phyloP scores from a whole-genome alignment of 805 yeast genomes.

The Metschnikowia baotianmanensis region DNA sequence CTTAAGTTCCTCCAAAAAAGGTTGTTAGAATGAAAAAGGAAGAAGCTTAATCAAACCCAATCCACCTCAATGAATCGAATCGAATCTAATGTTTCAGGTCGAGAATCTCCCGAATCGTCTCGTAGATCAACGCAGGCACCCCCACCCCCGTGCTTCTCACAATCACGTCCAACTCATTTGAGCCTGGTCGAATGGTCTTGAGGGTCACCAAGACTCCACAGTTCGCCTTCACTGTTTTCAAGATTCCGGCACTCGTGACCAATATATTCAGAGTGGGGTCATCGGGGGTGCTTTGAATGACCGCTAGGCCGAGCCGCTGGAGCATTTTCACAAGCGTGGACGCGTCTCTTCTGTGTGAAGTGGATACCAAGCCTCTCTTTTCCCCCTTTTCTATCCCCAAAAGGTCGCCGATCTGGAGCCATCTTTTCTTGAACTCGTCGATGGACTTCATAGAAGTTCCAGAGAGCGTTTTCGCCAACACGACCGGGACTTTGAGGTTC shows the following conservation, averaged over 20 bases:
- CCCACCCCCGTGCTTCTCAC: constrained; percentile 54
- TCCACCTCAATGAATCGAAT: neutral
- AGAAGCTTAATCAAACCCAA: too few species aligned
- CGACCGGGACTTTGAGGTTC: constrained; percentile 64
- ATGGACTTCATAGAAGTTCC: constrained; percentile 48
- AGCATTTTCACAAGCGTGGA: constrained; percentile 44
- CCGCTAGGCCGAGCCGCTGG: constrained; percentile 36
- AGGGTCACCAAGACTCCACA: constrained; percentile 54
- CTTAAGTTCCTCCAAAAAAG: too few species aligned
- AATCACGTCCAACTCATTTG: constrained; percentile 39
- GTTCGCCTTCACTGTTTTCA: constrained; percentile 53
- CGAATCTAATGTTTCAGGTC: constrained; percentile 11
- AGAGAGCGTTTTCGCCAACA: constrained; percentile 60
- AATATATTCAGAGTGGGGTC: constrained; percentile 37
- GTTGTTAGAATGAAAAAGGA: too few species aligned
- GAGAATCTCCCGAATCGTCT: constrained; percentile 29
- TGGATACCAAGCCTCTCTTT: constrained; percentile 15
- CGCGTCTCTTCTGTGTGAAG: constrained; percentile 27
- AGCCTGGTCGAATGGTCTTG: constrained; percentile 45
- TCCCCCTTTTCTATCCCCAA: constrained; percentile 45
- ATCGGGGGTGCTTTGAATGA: constrained; percentile 37
- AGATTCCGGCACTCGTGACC: constrained; percentile 58
- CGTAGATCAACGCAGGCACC: constrained; percentile 39
- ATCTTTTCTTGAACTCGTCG: constrained; percentile 55
- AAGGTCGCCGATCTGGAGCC: constrained; percentile 61